These are phyloP conservation scores for Jamesozyma lodderae DNA, from an alignment of 805 yeast genomes.

Conservation along the genomic window DNA sequence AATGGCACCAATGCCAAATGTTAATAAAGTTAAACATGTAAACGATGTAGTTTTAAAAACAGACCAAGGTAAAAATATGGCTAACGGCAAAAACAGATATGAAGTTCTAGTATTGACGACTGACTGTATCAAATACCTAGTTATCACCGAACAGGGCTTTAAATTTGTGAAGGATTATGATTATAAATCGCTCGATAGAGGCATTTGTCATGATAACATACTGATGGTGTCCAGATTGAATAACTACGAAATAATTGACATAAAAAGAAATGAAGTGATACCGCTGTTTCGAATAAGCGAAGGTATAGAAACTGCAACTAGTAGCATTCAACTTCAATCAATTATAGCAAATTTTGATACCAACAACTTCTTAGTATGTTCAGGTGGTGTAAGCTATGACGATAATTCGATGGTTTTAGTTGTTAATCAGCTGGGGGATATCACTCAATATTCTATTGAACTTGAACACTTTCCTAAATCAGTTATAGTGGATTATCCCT, in stretches of 20 bases:
- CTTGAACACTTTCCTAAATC: conserved; percentile 22
- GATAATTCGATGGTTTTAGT: conserved; percentile 27
- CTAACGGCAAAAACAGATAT: conserved; percentile 4
- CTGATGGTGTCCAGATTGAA: conserved; percentile 19
- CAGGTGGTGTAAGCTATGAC: conserved; percentile 22
- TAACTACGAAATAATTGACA: conserved; percentile 21
- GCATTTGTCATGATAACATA: conserved; percentile 8
- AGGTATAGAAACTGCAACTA: conserved; percentile 7
- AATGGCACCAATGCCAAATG: conserved; percentile 29
- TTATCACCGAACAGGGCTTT: conserved; percentile 7
- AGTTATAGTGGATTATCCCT: conserved; percentile 19
- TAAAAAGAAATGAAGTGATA: conserved; percentile 8
- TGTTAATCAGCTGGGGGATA: conserved; percentile 25
- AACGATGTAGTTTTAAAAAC: conserved; percentile 11
- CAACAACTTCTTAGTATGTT: conserved; percentile 19
- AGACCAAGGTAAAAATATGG: background rate
- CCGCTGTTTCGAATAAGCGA: conserved; percentile 28
- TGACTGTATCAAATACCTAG: conserved; percentile 9
- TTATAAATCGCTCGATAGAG: conserved; percentile 9
- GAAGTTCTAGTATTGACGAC: conserved; percentile 10
- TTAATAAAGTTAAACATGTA: conserved; percentile 10
- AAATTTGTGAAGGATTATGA: conserved; percentile 8
- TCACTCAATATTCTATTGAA: conserved; percentile 25
- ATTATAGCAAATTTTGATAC: conserved; percentile 14
- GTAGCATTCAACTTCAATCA: conserved; percentile 10